A percentile compares a stretch with the other conserved stretches of the same genome.
These are phyloP conservation scores for Pyrenophora seminiperda DNA, from an alignment of 2,329 filamentous ascomycete species.

Conservation along the genomic window DNA sequence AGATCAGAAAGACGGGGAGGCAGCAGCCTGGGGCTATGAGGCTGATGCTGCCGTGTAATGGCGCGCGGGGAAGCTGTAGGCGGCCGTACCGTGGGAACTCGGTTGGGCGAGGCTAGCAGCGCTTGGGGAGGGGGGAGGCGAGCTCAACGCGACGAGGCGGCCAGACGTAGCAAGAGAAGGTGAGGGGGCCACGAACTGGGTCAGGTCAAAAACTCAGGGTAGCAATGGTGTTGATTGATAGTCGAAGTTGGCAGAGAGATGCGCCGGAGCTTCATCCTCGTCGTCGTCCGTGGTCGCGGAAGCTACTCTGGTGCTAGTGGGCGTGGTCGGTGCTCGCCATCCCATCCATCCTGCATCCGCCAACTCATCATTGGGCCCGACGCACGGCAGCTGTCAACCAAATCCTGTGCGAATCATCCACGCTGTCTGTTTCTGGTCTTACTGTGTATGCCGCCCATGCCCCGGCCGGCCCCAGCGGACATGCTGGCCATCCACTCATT, in stretches of 20 bases:
- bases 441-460: constrained; percentile 9
- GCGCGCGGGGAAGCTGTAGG: constrained; percentile 38
- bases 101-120: constrained; percentile 28
- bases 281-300: constrained; percentile 20
- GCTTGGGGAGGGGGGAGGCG: constrained; percentile 3
- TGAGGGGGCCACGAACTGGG: constrained; percentile 6
- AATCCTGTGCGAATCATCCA: constrained; percentile 18
- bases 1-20: constrained; percentile 18
- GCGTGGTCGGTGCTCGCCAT: constrained; percentile 16
- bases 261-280: constrained; percentile 24
- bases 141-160: constrained; percentile 4
- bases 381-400: constrained; percentile 30
- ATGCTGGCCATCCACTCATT: constrained; percentile 9
- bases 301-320: constrained; percentile 15
- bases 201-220: constrained; percentile 9
- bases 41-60: constrained; percentile 39
- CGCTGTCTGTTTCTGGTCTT: constrained; percentile 7
- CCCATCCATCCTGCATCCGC: background rate
- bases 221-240: constrained; percentile 10
- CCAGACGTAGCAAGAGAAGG: constrained; percentile 10
- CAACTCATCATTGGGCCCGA: constrained; percentile 18
- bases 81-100: constrained; percentile 21
- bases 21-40: constrained; percentile 34
- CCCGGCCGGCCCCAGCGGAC: background rate
- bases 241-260: constrained; percentile 16